Evolutionary conservation across 1,284 basidiomycete genomes (phyloP).

Genomic region (Pulchroboletus neoregius): DNA sequence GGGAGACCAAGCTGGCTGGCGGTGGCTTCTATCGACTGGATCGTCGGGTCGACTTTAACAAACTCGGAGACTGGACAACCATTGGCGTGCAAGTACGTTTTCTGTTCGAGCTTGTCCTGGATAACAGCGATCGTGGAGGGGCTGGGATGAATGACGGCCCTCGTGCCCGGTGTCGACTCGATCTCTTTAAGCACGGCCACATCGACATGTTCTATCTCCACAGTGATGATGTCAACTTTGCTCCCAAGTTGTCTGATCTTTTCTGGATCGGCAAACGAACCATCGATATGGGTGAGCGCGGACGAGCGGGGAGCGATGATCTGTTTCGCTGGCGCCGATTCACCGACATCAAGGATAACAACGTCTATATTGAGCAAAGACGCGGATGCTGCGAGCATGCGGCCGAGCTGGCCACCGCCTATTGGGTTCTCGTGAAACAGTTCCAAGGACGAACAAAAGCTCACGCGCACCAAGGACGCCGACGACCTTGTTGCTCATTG

Average conservation of each 20-base stretch:
- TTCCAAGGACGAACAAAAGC: neutral
- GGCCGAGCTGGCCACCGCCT: constrained; percentile 98
- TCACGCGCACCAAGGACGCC: constrained; percentile 32
- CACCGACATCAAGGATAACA: constrained; percentile 85
- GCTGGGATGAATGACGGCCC: constrained; percentile 76
- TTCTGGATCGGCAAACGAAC: constrained; percentile 79
- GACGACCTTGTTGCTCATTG: constrained; percentile 28
- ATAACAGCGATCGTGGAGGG: constrained; percentile 85
- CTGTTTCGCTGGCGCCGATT: constrained; percentile 87
- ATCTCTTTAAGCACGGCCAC: constrained; percentile 72
- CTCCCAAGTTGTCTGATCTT: constrained; percentile 81
- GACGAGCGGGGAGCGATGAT: constrained; percentile 57
- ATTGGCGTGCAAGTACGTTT: constrained; percentile 64
- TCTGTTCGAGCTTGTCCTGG: constrained; percentile 95
- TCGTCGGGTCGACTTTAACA: constrained; percentile 52
- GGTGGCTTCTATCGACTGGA: constrained; percentile 55
- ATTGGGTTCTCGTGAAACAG: neutral
- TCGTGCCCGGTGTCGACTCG: constrained; percentile 38
- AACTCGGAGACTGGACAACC: constrained; percentile 77
- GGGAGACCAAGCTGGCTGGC: constrained; percentile 72
- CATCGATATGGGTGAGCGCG: constrained; percentile 72
- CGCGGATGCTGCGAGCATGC: constrained; percentile 94
- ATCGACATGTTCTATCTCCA: constrained; percentile 98
- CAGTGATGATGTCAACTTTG: constrained; percentile 87
- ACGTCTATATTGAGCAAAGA: constrained; percentile 84